phyloP scores from a whole-genome alignment of 129 eudicot species.

The Cynara cardunculus region DNA sequence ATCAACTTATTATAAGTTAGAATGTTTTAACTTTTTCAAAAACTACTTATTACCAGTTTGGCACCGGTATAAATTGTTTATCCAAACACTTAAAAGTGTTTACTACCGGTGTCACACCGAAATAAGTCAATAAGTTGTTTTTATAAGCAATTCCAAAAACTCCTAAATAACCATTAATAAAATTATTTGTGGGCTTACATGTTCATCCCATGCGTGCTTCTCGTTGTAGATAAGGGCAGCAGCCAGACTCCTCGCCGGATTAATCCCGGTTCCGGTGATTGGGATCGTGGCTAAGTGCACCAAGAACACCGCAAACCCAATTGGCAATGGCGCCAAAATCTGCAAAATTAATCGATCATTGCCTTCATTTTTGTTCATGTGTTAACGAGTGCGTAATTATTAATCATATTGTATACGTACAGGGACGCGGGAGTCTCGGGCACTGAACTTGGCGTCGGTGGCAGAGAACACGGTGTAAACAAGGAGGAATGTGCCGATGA shows the following conservation, averaged over 20 bases:
- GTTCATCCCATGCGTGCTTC: conserved; percentile 67
- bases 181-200: conserved; percentile 37
- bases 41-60: no score
- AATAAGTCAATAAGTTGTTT: no score
- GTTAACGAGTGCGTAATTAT: neutral
- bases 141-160: no score
- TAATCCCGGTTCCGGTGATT: conserved; percentile 62
- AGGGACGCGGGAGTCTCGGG: conserved; percentile 83
- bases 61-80: no score
- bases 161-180: neutral
- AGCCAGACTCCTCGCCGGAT: conserved; percentile 81
- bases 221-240: conserved; percentile 71
- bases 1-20: no score
- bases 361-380: neutral
- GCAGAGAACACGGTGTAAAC: conserved; percentile 84
- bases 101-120: no score
- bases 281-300: conserved; percentile 33
- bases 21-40: no score
- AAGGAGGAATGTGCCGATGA: conserved; percentile 42
- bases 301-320: conserved; percentile 29
- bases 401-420: conserved; percentile 33
- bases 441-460: conserved; percentile 80
- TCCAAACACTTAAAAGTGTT: no score
- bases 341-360: conserved; percentile 3
- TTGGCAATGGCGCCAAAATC: conserved; percentile 54